phyloP scores from a whole-genome alignment of 2,329 filamentous ascomycete genomes.

The Microdochium trichocladiopsis region DNA sequence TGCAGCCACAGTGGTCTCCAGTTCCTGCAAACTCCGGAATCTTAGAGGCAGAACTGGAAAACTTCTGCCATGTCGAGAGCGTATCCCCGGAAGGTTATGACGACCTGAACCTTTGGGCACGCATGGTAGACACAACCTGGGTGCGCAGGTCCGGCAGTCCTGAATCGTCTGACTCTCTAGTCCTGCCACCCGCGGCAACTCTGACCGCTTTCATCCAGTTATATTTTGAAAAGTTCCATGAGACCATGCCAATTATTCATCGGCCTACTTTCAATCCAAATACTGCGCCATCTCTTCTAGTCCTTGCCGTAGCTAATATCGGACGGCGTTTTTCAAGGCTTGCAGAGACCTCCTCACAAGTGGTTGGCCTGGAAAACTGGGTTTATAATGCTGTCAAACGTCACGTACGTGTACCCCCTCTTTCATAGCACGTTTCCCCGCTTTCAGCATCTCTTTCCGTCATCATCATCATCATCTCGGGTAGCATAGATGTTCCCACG shows the following conservation, averaged over 20 bases:
- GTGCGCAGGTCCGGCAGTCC: neutral
- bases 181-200: neutral
- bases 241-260: neutral
- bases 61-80: neutral
- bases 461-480: neutral
- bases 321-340: neutral
- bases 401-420: neutral
- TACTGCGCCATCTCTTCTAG: neutral
- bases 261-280: neutral
- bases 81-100: neutral
- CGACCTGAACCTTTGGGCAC: neutral
- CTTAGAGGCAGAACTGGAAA: neutral
- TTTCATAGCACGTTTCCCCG: neutral
- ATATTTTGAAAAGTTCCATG: neutral
- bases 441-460: neutral
- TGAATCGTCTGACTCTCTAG: neutral
- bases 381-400: neutral
- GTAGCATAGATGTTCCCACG: neutral
- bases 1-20: neutral
- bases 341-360: neutral
- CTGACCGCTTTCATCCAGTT: neutral
- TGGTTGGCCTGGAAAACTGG: neutral
- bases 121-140: neutral
- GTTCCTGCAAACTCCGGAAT: neutral
- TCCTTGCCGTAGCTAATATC: neutral